phyloP scores from a whole-genome alignment of 805 yeast genomes.

The Kodamaea laetipori region DNA sequence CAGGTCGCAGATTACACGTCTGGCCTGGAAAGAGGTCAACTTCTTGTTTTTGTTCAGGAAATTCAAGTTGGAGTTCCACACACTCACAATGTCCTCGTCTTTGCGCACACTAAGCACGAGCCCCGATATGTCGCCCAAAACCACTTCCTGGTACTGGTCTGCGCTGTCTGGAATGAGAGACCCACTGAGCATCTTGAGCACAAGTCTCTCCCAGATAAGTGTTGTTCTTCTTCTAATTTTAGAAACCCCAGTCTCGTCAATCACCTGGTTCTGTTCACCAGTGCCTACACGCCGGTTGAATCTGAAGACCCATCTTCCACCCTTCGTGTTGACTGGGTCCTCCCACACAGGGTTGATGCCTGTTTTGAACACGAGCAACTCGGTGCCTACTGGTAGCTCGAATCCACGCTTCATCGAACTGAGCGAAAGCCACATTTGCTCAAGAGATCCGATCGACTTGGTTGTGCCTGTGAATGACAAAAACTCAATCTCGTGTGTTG shows the following conservation, averaged over 20 bases:
- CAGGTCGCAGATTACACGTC: constrained; percentile 49
- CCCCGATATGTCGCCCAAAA: constrained; percentile 58
- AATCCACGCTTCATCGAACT: constrained; percentile 40
- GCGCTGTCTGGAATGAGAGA: constrained; percentile 44
- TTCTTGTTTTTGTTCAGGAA: constrained; percentile 32
- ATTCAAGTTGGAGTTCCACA: constrained; percentile 61
- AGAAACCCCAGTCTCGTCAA: constrained; percentile 21
- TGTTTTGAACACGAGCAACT: constrained; percentile 56
- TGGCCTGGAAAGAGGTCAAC: constrained; percentile 46
- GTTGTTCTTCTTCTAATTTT: constrained; percentile 37
- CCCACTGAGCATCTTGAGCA: constrained; percentile 55
- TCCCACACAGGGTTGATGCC: constrained; percentile 71
- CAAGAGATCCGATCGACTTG: constrained; percentile 46
- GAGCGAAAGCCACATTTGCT: constrained; percentile 54
- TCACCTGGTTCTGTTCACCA: constrained; percentile 12
- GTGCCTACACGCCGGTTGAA: constrained; percentile 39
- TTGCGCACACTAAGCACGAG: constrained; percentile 58
- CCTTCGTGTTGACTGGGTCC: constrained; percentile 58
- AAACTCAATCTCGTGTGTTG: constrained; percentile 47
- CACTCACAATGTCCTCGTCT: constrained; percentile 58
- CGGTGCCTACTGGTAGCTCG: constrained; percentile 49
- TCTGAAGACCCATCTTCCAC: constrained; percentile 65
- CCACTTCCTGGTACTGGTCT: constrained; percentile 37
- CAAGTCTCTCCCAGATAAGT: constrained; percentile 57
- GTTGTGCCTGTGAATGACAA: constrained; percentile 26